Evolutionary conservation across 2,329 filamentous ascomycete genomes (phyloP), one percentile per base, ranked within the genome.

Genomic region (Colletotrichum eleusines): DNA sequence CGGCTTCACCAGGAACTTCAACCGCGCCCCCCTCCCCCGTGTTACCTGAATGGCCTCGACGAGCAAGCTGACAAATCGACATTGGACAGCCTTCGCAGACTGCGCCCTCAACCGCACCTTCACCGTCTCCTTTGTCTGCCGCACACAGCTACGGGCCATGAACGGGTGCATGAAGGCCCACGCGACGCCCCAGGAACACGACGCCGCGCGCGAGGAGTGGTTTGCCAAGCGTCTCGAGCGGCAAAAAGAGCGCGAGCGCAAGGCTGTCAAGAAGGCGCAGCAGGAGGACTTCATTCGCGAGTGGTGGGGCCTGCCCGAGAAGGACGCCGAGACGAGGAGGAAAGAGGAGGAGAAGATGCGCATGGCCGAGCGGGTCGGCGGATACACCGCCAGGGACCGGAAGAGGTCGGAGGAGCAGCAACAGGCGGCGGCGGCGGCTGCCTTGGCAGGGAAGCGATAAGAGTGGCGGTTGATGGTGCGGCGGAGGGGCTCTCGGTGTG

Each of bases 201-300:
- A 99, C 83, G 90, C 90, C 31, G 96, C 96, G 73, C 87, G 96
- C 63, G 93, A 94, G 81, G 94, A 98, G 79, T 99, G 96, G 96
- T 98, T 98, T 80, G 89, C 90, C 62, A 87, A 89, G 73, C 88
- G 93, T 62, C 85, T 93, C 75, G 89, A 94, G 82, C 87, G 95
- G 66, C 88, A 90, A 76, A 84, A 84, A 68, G 89, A 92, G 80
- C 84, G 90, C 46, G 91, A 94, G 80, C 85, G 87, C 73, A 90
- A 91, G 76, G 85, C 87, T 66, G 83, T 83, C 71, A 83, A 89
- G 75, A 87, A 87, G 74, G 82, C 84, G 63, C 89, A 90, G 76
- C 89, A 91, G 82, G 88, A 91, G 80, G 85, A 86, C 55, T 91
- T 91, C 72, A 83, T 91, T 78, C 80, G 88, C 71, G 89, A 91